Base-by-base conservation (phyloP, 2,329 filamentous ascomycete genomes). In the Didymella lethalis region DNA sequence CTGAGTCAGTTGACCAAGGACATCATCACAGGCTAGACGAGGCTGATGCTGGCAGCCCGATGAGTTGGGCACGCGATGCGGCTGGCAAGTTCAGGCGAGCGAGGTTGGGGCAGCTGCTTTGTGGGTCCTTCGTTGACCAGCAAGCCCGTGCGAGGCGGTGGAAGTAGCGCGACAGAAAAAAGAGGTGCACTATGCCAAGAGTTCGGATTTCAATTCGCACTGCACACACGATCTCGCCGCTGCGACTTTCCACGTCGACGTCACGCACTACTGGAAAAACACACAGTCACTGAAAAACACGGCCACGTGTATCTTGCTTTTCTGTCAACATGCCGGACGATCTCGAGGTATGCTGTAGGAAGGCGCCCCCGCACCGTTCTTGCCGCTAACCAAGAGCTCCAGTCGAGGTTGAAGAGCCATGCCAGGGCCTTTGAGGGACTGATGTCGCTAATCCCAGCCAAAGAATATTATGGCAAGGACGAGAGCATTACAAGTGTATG, bases 401-500 rank as follows among this genome's bases (percentile, higher is more conserved):
- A 86, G 83, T 83, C 82, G 68, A 82, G 84, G 67, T 77, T 86
- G 63, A 81, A 81, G 63, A 80, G 79, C 70, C 82, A 84, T 73
- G 84, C 91, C 64, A 86, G 91, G 79, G 90, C 92, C 65, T 96
- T 97, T 72, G 90, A 96, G 79, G 92, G 92, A 45, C 82, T 97
- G 50, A 82, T 97, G 76, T 94, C 92, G 57, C 83, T 97, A 64
- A 96, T 96, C 59, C 92, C 93, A 40, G 92, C 92, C 61, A 93
- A 95, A 79, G 88, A 92, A 70, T 97, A 97, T 79, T 97, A 96
- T 70, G 91, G 89, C 55, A 88, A 93, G 76, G 92, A 96, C 75
- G 72, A 70, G 58, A 76, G 73, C 48, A 74, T 76, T 75, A 90
- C 85, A 63, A 92, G 85, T 78, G 91, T 94, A 89, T 70, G 90